Evolutionary conservation across 2,329 filamentous ascomycete genomes (phyloP).

Genomic region (Pseudogymnoascus sp.): DNA sequence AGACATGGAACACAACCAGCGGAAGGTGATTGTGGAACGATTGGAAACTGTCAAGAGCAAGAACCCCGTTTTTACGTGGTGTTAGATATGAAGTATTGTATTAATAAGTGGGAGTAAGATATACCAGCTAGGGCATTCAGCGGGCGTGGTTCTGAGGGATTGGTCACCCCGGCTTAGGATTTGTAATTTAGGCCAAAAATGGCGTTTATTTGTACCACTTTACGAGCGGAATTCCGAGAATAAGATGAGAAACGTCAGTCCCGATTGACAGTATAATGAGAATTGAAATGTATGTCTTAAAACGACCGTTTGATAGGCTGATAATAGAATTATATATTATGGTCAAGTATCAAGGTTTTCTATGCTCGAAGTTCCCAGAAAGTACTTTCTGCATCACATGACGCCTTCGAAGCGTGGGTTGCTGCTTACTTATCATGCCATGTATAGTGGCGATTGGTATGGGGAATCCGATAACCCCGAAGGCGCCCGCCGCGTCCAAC

Average conservation of each 20-base stretch:
- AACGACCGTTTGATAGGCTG: not conserved
- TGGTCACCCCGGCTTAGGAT: constrained; percentile 5
- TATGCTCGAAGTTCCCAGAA: not conserved
- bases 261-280: not conserved
- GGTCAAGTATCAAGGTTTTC: not conserved
- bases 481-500: constrained; percentile 4
- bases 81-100: constrained; percentile 41
- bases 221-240: constrained; percentile 4
- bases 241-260: not conserved
- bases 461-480: constrained; percentile 4
- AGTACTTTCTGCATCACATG: not conserved
- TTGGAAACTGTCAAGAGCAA: constrained; percentile 91
- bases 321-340: not conserved
- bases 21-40: constrained; percentile 94
- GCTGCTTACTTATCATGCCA: constrained; percentile 7
- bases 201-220: constrained; percentile 9
- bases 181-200: constrained; percentile 11
- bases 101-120: constrained; percentile 10
- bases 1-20: constrained; percentile 81
- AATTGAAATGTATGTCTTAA: not conserved
- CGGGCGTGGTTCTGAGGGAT: constrained; percentile 7
- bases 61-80: constrained; percentile 97
- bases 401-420: not conserved
- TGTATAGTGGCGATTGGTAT: not conserved
- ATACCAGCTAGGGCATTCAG: constrained; percentile 9